phyloP scores from a whole-genome alignment of 345 rosid genomes.

The Aquilaria sinensis region DNA sequence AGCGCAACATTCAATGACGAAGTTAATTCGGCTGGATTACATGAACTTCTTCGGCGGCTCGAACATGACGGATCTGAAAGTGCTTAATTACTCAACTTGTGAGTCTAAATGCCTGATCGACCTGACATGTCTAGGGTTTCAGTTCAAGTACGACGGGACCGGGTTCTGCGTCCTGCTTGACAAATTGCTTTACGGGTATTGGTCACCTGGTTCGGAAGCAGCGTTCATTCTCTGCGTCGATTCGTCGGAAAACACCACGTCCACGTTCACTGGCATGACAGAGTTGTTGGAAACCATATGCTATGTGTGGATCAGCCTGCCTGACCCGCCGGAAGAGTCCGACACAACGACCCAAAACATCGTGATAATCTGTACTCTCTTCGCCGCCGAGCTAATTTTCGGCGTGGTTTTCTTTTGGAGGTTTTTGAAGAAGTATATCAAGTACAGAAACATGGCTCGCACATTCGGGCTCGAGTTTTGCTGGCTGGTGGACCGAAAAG shows the following conservation, averaged over 20 bases:
- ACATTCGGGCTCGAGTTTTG: slow-evolving; percentile 61
- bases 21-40: slow-evolving; percentile 53
- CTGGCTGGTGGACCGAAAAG: slow-evolving; percentile 67
- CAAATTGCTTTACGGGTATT: slow-evolving; percentile 34
- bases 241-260: slow-evolving; percentile 20
- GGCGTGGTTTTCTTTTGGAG: slow-evolving; percentile 54
- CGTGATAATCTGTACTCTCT: slow-evolving; percentile 42
- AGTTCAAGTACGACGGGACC: slow-evolving; percentile 46
- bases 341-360: slow-evolving; percentile 40
- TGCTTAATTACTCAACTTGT: slow-evolving; percentile 28
- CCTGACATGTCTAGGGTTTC: slow-evolving; percentile 38
- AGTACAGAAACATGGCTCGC: slow-evolving; percentile 65
- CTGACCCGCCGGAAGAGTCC: slow-evolving; percentile 46
- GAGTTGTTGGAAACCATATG: slow-evolving; percentile 42
- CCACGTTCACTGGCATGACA: slow-evolving; percentile 50
- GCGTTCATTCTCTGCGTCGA: slow-evolving; percentile 46
- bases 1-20: slow-evolving; percentile 28
- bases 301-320: slow-evolving; percentile 46
- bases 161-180: slow-evolving; percentile 42
- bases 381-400: slow-evolving; percentile 54
- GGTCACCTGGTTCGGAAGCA: slow-evolving; percentile 50
- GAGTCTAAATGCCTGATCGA: slow-evolving; percentile 24
- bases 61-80: slow-evolving; percentile 15
- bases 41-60: slow-evolving; percentile 47
- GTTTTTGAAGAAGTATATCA: slow-evolving; percentile 57